Conservation (phyloP, 148 eudicot genomes). For the Rhododendron ferrugineum region DNA sequence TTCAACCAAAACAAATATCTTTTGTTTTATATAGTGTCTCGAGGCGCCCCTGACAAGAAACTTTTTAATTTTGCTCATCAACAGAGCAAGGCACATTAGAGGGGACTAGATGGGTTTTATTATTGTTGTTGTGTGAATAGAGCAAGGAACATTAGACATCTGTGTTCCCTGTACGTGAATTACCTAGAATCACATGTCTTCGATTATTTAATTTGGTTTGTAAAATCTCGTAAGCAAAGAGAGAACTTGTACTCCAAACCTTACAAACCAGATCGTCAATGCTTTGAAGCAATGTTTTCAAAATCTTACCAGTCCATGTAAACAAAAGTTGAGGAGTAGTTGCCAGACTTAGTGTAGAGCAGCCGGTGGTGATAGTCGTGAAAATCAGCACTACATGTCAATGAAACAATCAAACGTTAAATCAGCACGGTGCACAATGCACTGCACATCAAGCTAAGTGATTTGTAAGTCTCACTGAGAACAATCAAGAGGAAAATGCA, state of each 20-base stretch:
- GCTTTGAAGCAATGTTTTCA: background rate
- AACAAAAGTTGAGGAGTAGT: slow-evolving; percentile 91
- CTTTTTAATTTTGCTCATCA: background rate
- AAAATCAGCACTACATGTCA: slow-evolving; percentile 69
- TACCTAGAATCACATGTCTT: too few species aligned
- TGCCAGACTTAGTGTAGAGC: slow-evolving; percentile 85
- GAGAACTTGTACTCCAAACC: background rate
- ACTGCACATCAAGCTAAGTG: background rate
- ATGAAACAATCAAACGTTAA: background rate
- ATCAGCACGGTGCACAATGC: background rate
- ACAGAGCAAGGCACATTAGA: background rate
- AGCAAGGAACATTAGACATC: too few species aligned
- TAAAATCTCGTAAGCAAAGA: background rate
- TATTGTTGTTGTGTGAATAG: background rate
- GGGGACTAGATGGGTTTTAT: background rate
- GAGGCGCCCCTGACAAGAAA: background rate
- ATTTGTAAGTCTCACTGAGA: background rate
- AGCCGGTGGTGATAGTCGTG: slow-evolving; percentile 95
- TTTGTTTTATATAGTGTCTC: too few species aligned
- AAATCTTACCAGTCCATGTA: slow-evolving; percentile 82
- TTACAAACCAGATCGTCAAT: background rate
- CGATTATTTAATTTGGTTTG: background rate
- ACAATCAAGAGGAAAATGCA: slow-evolving; percentile 4
- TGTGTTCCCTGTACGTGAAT: background rate
- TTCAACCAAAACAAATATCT: background rate